phyloP scores from a whole-genome alignment of 1,284 basidiomycete genomes.

The Leucoagaricus sp. region DNA sequence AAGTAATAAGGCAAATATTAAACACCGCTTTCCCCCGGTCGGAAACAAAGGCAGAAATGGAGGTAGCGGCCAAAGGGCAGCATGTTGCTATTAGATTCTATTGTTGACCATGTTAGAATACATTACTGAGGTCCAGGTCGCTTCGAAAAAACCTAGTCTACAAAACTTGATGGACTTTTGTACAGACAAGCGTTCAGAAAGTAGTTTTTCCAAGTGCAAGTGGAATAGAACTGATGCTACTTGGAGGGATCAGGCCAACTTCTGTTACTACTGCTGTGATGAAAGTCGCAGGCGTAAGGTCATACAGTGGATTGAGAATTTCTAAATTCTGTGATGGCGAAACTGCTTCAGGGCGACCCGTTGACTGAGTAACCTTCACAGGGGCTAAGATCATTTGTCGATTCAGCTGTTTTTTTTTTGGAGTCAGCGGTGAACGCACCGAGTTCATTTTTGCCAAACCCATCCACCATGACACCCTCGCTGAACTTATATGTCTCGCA shows the following conservation, averaged over 20 bases:
- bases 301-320: slow-evolving; percentile 85
- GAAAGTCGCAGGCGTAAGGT: slow-evolving; percentile 85
- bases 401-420: not conserved
- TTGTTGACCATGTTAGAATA: too few species aligned
- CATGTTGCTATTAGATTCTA: too few species aligned
- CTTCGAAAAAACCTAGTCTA: not conserved
- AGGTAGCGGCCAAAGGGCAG: too few species aligned
- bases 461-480: slow-evolving; percentile 91
- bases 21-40: too few species aligned
- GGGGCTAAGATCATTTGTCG: slow-evolving; percentile 23
- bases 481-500: slow-evolving; percentile 99
- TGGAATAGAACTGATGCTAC: slow-evolving; percentile 79
- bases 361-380: slow-evolving; percentile 22
- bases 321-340: slow-evolving; percentile 43
- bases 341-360: slow-evolving; percentile 16
- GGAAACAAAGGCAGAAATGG: too few species aligned
- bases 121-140: too few species aligned
- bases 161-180: not conserved
- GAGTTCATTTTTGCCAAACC: slow-evolving; percentile 95
- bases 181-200: slow-evolving; percentile 29
- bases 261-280: slow-evolving; percentile 97
- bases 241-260: slow-evolving; percentile 89
- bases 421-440: slow-evolving; percentile 46
- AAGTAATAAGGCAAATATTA: too few species aligned
- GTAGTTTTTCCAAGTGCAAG: slow-evolving; percentile 65